Conservation (phyloP, 257 asterid genomes). For the Fraxinus cuspidata region DNA sequence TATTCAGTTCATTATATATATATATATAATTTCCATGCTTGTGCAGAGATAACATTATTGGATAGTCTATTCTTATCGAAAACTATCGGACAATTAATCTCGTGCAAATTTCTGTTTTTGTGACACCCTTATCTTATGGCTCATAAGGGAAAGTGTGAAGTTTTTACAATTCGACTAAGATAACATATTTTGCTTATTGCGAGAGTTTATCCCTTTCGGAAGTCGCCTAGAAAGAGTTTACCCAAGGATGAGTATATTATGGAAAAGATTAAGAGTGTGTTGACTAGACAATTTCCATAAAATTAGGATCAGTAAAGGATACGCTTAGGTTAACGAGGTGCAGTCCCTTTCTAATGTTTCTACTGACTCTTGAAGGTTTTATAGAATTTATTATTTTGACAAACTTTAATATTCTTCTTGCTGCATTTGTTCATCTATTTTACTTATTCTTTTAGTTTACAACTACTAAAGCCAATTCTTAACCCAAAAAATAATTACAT, state of each 20-base stretch:
- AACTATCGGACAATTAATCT: neutral
- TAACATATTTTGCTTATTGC: too few species aligned
- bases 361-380: neutral
- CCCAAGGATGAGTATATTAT: neutral
- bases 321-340: neutral
- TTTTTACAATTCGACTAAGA: neutral
- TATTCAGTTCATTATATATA: too few species aligned
- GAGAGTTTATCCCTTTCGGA: neutral
- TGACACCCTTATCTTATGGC: too few species aligned
- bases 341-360: constrained; percentile 1
- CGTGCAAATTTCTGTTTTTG: neutral
- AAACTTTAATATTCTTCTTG: neutral
- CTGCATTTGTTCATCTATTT: too few species aligned
- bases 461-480: neutral
- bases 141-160: neutral
- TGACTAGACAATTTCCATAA: neutral
- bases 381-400: neutral
- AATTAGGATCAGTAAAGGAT: neutral
- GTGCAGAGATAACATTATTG: too few species aligned
- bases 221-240: neutral
- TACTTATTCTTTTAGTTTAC: neutral
- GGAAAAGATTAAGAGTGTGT: neutral
- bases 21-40: too few species aligned
- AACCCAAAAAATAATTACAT: neutral
- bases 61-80: too few species aligned